Evolutionary conservation across 2,329 filamentous ascomycete genomes (phyloP), one percentile per base, ranked within the genome.

Genomic region (Rhynchosporium graminicola): DNA sequence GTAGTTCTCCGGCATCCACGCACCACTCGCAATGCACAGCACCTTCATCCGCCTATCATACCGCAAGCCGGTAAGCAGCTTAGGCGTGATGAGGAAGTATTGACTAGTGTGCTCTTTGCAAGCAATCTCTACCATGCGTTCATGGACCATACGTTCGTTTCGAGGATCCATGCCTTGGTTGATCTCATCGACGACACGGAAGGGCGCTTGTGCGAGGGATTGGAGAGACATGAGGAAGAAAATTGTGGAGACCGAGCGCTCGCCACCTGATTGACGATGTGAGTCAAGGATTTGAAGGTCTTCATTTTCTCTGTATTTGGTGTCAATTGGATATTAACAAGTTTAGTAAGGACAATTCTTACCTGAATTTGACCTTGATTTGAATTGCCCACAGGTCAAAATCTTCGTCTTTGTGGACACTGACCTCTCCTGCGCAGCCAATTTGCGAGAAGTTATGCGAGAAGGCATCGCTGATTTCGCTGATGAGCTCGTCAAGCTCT

Each of bases 141-240:
- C 92, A 78, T 99, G 95, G 15, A 99, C 93, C 86, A 97, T 96
- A 70, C 95, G 90, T 78, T 99, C 95, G 77, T 99, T 99, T 71
- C 95, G 88, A 48, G 94, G 95, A 76, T 99, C 95, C 95, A 99
- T 99, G 68, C 95, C 95, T 78, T 99, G 95, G 74, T 99, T 99
- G 82, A 99, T 99, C 79, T 99, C 95, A 77, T 99, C 95, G 63
- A 99, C 95, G 56, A 99, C 94, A 58, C 95, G 92, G 84, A 99
- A 99, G 0, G 95, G 95, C 3, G 93, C 92, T 71, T 92, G 90
- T 15, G 95, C 94, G 71, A 99, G 87, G 56, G 91, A 91, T 76
- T 99, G 95, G 31, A 99, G 84, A 4, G 95, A 92, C 93, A 99
- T 98, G 61, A 99, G 91, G 78, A 96, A 99, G 82, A 98, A 99